phyloP scores from a whole-genome alignment of 2,329 filamentous ascomycete genomes.

The Colletotrichum shisoi region DNA sequence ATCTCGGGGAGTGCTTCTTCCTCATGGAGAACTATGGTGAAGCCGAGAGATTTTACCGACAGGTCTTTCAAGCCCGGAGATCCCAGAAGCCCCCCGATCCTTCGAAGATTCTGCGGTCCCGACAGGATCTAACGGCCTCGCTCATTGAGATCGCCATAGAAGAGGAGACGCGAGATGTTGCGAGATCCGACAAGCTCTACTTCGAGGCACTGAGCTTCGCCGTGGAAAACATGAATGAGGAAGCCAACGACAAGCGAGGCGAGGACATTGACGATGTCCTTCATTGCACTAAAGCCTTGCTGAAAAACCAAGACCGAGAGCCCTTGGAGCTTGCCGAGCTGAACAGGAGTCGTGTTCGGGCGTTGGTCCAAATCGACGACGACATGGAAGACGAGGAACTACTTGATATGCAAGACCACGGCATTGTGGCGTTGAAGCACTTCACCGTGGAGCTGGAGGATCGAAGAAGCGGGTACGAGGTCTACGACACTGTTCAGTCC shows the following conservation, averaged over 20 bases:
- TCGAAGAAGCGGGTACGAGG: slow-evolving; percentile 1
- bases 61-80: slow-evolving; percentile 4
- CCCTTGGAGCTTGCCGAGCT: slow-evolving; percentile 1
- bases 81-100: slow-evolving; percentile 1
- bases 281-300: background rate
- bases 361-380: background rate
- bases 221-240: background rate
- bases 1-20: slow-evolving; percentile 10
- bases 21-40: background rate
- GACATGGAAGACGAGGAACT: slow-evolving; percentile 5
- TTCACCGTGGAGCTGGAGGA: slow-evolving; percentile 7
- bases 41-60: slow-evolving; percentile 5
- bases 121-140: background rate
- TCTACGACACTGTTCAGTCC: background rate
- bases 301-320: background rate
- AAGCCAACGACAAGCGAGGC: background rate
- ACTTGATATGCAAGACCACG: background rate
- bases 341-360: background rate
- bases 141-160: background rate
- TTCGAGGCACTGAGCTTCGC: slow-evolving; percentile 11
- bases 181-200: background rate
- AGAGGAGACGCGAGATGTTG: background rate
- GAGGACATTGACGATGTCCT: slow-evolving; percentile 12
- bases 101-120: background rate
- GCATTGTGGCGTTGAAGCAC: background rate